A percentile compares a stretch with the other conserved stretches of the same genome.
phyloP scores from a whole-genome alignment of 208 protist species.

The Acanthamoeba castellanii region DNA sequence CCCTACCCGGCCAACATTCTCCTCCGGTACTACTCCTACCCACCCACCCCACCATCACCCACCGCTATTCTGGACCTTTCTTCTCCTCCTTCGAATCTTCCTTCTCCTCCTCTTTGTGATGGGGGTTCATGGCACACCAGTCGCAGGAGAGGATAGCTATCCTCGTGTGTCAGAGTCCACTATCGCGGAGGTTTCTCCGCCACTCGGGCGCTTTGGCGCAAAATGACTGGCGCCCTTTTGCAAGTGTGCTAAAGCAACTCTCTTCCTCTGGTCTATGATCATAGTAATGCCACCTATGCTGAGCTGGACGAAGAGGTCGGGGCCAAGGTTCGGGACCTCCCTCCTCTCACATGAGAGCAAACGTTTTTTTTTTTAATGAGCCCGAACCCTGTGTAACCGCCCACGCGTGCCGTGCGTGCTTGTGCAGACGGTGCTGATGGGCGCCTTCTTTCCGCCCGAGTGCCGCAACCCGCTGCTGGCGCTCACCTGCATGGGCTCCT shows the following conservation, averaged over 20 bases:
- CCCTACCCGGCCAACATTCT: slow-evolving; percentile 8
- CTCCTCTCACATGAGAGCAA: too few relatives aligned
- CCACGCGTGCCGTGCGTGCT: background rate
- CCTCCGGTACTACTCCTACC: background rate
- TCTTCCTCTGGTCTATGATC: background rate
- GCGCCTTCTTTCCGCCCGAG: slow-evolving; percentile 34
- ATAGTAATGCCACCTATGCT: background rate
- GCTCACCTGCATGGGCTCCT: slow-evolving; percentile 63
- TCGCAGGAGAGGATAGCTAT: too few relatives aligned
- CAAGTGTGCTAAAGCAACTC: too few relatives aligned
- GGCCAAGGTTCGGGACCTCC: background rate
- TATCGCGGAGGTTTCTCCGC: too few relatives aligned
- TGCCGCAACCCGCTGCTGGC: slow-evolving; percentile 43
- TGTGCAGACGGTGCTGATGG: slow-evolving; percentile 32
- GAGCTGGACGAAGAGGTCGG: background rate
- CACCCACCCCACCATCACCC: background rate
- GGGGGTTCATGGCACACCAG: too few relatives aligned
- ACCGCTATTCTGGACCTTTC: background rate
- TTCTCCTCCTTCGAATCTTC: background rate
- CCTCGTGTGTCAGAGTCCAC: too few relatives aligned
- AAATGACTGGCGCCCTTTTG: too few relatives aligned
- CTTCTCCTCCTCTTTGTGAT: background rate
- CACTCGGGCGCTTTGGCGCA: too few relatives aligned
- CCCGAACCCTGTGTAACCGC: too few relatives aligned
- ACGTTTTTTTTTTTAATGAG: too few relatives aligned